These are phyloP conservation scores for Xylaria sp. DNA, from an alignment of 2,329 filamentous ascomycete genomes.

Conservation along the genomic window DNA sequence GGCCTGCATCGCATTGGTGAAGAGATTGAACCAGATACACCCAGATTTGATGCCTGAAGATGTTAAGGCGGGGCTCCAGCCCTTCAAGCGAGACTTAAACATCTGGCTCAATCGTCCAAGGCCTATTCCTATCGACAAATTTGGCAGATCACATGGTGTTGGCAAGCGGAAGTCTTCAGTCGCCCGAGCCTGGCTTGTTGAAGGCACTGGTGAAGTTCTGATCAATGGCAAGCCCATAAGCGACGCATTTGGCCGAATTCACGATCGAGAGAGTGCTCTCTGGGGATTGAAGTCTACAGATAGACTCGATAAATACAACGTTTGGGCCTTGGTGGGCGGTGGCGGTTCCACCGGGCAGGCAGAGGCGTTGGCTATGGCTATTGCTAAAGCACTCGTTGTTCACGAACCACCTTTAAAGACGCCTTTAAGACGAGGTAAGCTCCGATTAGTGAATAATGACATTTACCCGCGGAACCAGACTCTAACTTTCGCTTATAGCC, in stretches of 20 bases:
- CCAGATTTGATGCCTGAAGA: constrained; percentile 78
- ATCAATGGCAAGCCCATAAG: constrained; percentile 90
- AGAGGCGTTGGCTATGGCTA: constrained; percentile 89
- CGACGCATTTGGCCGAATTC: constrained; percentile 84
- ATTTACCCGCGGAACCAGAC: constrained; percentile 38
- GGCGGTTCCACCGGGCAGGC: constrained; percentile 96
- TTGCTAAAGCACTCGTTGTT: constrained; percentile 86
- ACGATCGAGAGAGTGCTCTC: constrained; percentile 93
- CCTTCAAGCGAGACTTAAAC: constrained; percentile 81
- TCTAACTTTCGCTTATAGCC: constrained; percentile 70
- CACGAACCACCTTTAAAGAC: constrained; percentile 95
- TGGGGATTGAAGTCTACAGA: constrained; percentile 89
- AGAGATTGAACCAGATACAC: constrained; percentile 86
- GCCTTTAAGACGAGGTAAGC: constrained; percentile 85
- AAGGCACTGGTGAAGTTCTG: constrained; percentile 89
- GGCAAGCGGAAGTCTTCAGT: constrained; percentile 89
- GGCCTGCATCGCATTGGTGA: constrained; percentile 78
- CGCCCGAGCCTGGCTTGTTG: constrained; percentile 87
- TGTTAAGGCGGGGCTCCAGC: constrained; percentile 71
- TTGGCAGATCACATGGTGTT: constrained; percentile 81
- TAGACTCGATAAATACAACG: constrained; percentile 94
- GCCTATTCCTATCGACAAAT: constrained; percentile 75
- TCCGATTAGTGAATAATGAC: constrained; percentile 19
- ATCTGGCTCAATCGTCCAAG: constrained; percentile 72
- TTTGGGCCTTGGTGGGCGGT: constrained; percentile 86